Evolutionary conservation across 306 rosid genomes (phyloP).

Genomic region (Trichosanthes truncata): DNA sequence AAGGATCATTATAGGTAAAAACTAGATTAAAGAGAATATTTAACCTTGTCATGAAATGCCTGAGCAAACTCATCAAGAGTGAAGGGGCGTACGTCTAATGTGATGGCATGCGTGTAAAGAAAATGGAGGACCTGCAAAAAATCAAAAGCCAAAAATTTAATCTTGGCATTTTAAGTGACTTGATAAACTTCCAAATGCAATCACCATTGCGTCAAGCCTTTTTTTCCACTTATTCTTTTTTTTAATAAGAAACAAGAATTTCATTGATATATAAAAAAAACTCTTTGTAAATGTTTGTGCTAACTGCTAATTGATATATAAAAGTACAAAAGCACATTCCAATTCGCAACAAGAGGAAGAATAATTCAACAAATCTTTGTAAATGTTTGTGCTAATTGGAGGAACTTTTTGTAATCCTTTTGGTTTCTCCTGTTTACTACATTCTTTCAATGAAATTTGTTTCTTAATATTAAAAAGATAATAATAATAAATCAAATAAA

Average conservation of each 20-base stretch:
- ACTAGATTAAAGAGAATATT: slow-evolving; percentile 23
- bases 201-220: not conserved
- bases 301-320: too few species aligned
- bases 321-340: not conserved
- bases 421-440: not conserved
- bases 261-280: not conserved
- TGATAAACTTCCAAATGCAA: not conserved
- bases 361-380: not conserved
- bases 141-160: not conserved
- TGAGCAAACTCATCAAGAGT: slow-evolving; percentile 88
- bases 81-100: slow-evolving; percentile 62
- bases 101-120: slow-evolving; percentile 64
- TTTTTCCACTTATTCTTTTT: not conserved
- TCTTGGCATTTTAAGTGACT: not conserved
- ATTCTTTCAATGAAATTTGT: not conserved
- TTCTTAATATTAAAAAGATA: not conserved
- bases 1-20: not conserved
- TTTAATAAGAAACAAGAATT: not conserved
- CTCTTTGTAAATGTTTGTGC: too few species aligned
- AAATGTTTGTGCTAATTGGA: not conserved
- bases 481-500: not conserved
- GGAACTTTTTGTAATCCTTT: not conserved
- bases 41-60: slow-evolving; percentile 90
- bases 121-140: slow-evolving; percentile 72
- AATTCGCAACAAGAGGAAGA: not conserved